Base-by-base conservation (phyloP, 225 moss, liverwort and hornwort species). In the Pseudisothecium myosuroides region DNA sequence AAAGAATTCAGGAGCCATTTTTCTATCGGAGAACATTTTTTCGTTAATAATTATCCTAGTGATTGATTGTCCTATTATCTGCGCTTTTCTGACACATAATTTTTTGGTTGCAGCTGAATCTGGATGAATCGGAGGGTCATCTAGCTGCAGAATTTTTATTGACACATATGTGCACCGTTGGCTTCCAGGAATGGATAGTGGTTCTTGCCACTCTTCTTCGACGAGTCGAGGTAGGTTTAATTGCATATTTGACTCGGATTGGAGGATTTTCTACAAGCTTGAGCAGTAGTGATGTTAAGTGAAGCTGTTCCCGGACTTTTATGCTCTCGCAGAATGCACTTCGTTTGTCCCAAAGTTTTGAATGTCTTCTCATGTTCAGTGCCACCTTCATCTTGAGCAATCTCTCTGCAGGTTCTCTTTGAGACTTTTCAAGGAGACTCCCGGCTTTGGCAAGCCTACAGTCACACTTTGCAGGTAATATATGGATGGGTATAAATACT, bases 151-250 rank as follows among this genome's bases (percentile, higher is more conserved):
- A 97, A 54, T 96, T 93, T 89, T 93, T 98, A 39, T 86, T 98
- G 73, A 90, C 88, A 87, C 96, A 97, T 58, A 97, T 98, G 98
- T 92, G 92, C 59, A 93, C 93, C 69, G 97, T 96, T 81, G 98
- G 98, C 49, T 96, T 97, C 92, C 97, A 95, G 87, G 98, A 98
- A 89, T 98, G 98, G 98, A 93, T 97, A 78, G 98, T 97, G 90
- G 98, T 98, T 85, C 93, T 98, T 85, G 98, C 94, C 50, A 98
- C 98, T 83, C 91, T 97, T 80, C 91, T 98, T 66, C 93, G 95
- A 74, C 89, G 90, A 65, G 87, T 95, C 31, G 97, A 98, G 98
- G 98, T 98, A 91, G 54, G 81, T 59, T 34, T 62, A 39, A 83
- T 37, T 54, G 43, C 75, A 79, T 79, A 49, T 73, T 49, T 88